phyloP scores from a whole-genome alignment of 129 eudicot species.

The Pseudognaphalium luteoalbum region DNA sequence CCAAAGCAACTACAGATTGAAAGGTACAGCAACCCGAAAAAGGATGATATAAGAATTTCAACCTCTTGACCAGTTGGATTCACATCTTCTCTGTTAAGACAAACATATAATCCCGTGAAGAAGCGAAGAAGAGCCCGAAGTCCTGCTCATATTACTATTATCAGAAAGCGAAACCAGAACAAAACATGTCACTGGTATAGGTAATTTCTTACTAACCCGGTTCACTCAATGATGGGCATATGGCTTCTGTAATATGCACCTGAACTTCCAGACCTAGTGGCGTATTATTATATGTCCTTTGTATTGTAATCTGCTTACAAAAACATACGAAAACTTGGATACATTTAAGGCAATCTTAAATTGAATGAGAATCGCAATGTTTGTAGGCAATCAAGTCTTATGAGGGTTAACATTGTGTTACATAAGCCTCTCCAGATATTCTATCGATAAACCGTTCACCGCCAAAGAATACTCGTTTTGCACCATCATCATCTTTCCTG shows the following conservation, averaged over 20 bases:
- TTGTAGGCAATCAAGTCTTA: conserved; percentile 36
- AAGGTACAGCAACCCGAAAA: conserved; percentile 2
- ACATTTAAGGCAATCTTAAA: conserved; percentile 15
- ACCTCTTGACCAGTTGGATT: conserved; percentile 66
- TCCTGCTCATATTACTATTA: conserved; percentile 52
- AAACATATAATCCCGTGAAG: conserved; percentile 74
- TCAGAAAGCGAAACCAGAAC: neutral
- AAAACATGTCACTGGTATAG: neutral
- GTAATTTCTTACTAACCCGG: conserved; percentile 57
- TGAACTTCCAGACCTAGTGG: conserved; percentile 84
- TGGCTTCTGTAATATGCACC: conserved; percentile 76
- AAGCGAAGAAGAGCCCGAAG: conserved; percentile 90
- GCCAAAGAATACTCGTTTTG: conserved; percentile 86
- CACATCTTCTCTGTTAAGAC: conserved; percentile 78
- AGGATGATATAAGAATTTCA: conserved; percentile 2
- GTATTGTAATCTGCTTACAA: conserved; percentile 74
- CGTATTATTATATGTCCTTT: conserved; percentile 63
- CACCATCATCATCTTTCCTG: conserved; percentile 81
- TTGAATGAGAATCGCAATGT: conserved; percentile 14
- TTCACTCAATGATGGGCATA: conserved; percentile 90
- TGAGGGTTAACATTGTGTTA: conserved; percentile 54
- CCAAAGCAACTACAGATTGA: neutral
- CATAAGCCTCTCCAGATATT: conserved; percentile 95
- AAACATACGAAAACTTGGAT: conserved; percentile 8
- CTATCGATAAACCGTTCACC: conserved; percentile 91